Base-by-base conservation (phyloP, 2,329 filamentous ascomycete genomes). In the Tolypocladium amazonense region DNA sequence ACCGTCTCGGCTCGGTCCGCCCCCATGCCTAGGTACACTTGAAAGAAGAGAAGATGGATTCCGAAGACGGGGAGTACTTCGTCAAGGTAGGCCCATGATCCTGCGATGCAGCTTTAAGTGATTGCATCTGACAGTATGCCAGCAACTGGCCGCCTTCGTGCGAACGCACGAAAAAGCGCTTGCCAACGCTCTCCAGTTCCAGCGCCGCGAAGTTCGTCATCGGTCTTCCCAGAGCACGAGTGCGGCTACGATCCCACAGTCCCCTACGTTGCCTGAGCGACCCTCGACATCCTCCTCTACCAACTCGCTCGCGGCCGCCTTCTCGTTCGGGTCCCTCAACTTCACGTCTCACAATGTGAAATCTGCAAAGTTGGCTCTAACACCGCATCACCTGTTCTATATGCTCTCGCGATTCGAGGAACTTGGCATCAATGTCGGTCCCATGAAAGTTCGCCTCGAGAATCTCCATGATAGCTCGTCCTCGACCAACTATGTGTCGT, bases 91-190 rank as follows among this genome's bases (percentile, higher is more conserved):
- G 77, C 56, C 55, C 41, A 18, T 20, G 1, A 20, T 12, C 50
- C 14, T 3, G 47, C 8, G 11, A 30, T 12, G 57, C 50, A 23
- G 37, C 2, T 6, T n/a, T 5, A 2, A 14, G 14, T 3, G 30
- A 6, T 35, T n/a, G 20, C 23, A 8, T 30, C 50, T 55, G 62
- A 45, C 27, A n/a, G 43, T 37, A 58, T 61, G 73, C 12, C n/a
- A 97, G 93, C 94, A 96, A 82, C 83, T 99, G 73, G 92, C 93
- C 72, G 88, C 88, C 77, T 97, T 96, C 76, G 92, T 99, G 76
- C 91, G 92, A 64, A 96, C 92, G 59, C 92, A 99, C 79, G 94
- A 99, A 77, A 96, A 96, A 77, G 93, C 92, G 43, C 84, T 99
- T 64, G 94, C 94, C 71, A 97, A 97, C 78, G 93, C 93, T 68